Conservation (phyloP, 2,329 filamentous ascomycete species). For the Ascochyta rabiei region DNA sequence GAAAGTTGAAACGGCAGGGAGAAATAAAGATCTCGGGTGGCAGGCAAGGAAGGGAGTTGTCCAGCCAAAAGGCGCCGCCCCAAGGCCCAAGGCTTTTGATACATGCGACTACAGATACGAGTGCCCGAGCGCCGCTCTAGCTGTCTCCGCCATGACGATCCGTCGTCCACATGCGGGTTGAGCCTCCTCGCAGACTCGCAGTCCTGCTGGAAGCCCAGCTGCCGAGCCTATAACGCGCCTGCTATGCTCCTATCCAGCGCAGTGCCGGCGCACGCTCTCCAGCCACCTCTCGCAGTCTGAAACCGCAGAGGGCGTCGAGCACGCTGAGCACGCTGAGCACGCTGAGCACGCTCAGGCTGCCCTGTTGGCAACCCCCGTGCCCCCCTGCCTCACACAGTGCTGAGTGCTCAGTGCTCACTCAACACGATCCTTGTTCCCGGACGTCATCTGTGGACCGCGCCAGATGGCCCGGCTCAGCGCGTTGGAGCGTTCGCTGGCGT, state of each 20-base stretch:
- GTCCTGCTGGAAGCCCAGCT: not conserved
- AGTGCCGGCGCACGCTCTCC: not conserved
- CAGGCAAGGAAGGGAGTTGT: constrained; percentile 9
- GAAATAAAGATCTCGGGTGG: constrained; percentile 2
- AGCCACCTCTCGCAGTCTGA: constrained; percentile 1
- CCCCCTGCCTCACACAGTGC: no score
- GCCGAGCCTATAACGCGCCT: not conserved
- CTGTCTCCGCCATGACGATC: constrained; percentile 14
- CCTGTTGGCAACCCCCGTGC: not conserved
- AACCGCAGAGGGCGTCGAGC: not conserved
- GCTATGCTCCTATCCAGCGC: not conserved
- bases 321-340: no score
- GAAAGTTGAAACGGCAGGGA: not conserved
- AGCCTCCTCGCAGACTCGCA: constrained; percentile 11
- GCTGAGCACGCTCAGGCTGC: constrained; percentile 5
- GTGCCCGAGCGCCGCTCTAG: constrained; percentile 10
- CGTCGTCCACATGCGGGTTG: not conserved
- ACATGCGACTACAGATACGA: constrained; percentile 14
- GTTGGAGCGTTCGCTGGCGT: constrained; percentile 7
- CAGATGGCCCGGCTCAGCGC: constrained; percentile 7
- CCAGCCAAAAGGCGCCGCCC: constrained; percentile 5
- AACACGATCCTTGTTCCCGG: constrained; percentile 13
- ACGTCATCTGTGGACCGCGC: constrained; percentile 24
- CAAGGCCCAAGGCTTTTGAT: constrained; percentile 12
- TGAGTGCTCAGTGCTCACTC: constrained; percentile 2